Conservation (phyloP, 2,329 filamentous ascomycete genomes). For the Aspergillus sp. region DNA sequence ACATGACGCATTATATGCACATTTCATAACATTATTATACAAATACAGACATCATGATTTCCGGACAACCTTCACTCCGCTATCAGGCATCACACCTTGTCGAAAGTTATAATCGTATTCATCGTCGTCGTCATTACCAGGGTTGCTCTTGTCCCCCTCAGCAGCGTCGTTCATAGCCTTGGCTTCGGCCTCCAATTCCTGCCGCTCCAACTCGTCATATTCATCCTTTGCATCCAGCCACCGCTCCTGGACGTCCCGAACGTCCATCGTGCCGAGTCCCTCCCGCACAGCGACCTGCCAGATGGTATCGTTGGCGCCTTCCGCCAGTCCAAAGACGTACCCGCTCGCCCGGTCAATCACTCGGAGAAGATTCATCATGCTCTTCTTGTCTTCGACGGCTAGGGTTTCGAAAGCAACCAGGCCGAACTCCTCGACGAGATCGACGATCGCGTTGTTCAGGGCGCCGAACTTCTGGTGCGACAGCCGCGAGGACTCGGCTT, state of each 20-base stretch:
- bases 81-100: slow-evolving; percentile 49
- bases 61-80: slow-evolving; percentile 69
- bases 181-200: slow-evolving; percentile 72
- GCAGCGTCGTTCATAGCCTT: slow-evolving; percentile 45
- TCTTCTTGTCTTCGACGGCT: slow-evolving; percentile 93
- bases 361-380: slow-evolving; percentile 87
- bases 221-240: slow-evolving; percentile 91
- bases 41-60: slow-evolving; percentile 47
- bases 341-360: slow-evolving; percentile 90
- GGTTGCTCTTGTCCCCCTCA: slow-evolving; percentile 21
- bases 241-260: slow-evolving; percentile 87
- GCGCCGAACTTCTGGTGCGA: slow-evolving; percentile 74
- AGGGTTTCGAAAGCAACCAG: slow-evolving; percentile 90
- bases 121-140: slow-evolving; percentile 31
- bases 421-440: slow-evolving; percentile 83
- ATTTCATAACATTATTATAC: slow-evolving; percentile 16
- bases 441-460: slow-evolving; percentile 81
- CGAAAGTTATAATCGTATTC: slow-evolving; percentile 19
- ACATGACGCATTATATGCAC: too few relatives aligned
- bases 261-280: slow-evolving; percentile 67
- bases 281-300: slow-evolving; percentile 93
- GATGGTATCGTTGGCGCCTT: slow-evolving; percentile 92
- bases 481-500: slow-evolving; percentile 70
- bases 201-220: slow-evolving; percentile 75
- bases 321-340: slow-evolving; percentile 85